These are phyloP conservation scores for Scleroderma citrinum DNA, from an alignment of 768 basidiomycete genomes.

Conservation along the genomic window DNA sequence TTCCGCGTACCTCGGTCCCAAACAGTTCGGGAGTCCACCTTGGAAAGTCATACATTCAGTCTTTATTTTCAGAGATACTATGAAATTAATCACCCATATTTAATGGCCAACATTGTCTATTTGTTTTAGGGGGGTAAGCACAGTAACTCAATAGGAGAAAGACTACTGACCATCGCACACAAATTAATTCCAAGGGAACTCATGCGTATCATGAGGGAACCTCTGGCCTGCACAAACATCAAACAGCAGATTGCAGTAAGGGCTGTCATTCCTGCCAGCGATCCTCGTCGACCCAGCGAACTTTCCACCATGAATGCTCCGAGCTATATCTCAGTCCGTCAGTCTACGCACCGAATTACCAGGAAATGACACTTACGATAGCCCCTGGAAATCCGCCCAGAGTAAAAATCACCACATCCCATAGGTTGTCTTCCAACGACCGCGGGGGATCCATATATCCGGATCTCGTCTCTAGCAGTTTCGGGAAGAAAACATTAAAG, in stretches of 20 bases:
- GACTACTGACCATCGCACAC: slow-evolving; percentile 47
- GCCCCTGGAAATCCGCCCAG: slow-evolving; percentile 82
- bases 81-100: slow-evolving; percentile 50
- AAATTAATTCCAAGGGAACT: slow-evolving; percentile 76
- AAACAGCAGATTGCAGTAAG: slow-evolving; percentile 70
- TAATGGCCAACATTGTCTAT: slow-evolving; percentile 78
- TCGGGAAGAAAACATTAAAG: slow-evolving; percentile 91
- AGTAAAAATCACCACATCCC: slow-evolving; percentile 83
- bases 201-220: slow-evolving; percentile 52
- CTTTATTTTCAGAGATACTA: not conserved
- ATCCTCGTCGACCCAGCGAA: slow-evolving; percentile 62
- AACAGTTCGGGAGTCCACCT: slow-evolving; percentile 87
- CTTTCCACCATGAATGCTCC: slow-evolving; percentile 78
- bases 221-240: slow-evolving; percentile 56
- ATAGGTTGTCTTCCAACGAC: slow-evolving; percentile 56
- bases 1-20: slow-evolving; percentile 78
- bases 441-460: too few species aligned
- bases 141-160: not conserved
- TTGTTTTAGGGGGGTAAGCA: not conserved
- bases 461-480: slow-evolving; percentile 27
- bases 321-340: slow-evolving; percentile 41
- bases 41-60: slow-evolving; percentile 2
- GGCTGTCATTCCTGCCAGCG: slow-evolving; percentile 71
- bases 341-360: not conserved
- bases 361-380: slow-evolving; percentile 50